phyloP scores from a whole-genome alignment of 306 rosid genomes.

The Vigna radiata region DNA sequence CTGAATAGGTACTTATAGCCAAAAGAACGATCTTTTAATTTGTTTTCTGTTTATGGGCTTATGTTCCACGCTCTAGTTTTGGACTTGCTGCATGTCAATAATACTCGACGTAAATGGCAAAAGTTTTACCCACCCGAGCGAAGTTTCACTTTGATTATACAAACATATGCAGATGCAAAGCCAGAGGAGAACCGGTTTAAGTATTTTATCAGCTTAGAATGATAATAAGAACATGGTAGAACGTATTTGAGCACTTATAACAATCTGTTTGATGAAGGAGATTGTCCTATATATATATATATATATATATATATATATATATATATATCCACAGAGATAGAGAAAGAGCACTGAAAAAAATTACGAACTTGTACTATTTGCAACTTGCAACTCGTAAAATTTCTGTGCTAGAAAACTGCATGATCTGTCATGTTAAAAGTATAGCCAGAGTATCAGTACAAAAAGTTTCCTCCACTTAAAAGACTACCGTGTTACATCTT shows the following conservation, averaged over 20 bases:
- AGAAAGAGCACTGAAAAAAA: neutral
- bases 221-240: too few relatives aligned
- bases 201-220: too few relatives aligned
- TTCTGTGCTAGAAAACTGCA: neutral
- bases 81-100: neutral
- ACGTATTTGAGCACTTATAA: too few relatives aligned
- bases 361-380: constrained; percentile 21
- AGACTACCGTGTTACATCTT: neutral
- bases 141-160: neutral
- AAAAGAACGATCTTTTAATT: too few relatives aligned
- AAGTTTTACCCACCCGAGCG: neutral
- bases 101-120: neutral
- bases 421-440: constrained; percentile 6
- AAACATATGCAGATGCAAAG: neutral
- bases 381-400: constrained; percentile 12
- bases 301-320: too few relatives aligned
- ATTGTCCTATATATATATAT: too few relatives aligned
- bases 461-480: neutral
- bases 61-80: neutral
- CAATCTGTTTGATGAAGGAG: too few relatives aligned
- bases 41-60: neutral
- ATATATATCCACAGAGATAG: too few relatives aligned
- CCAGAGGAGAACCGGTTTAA: too few relatives aligned
- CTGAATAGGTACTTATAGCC: too few relatives aligned
- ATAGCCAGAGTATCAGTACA: neutral